Conservation (phyloP, 306 rosid genomes). For the Trichosanthes truncata region DNA sequence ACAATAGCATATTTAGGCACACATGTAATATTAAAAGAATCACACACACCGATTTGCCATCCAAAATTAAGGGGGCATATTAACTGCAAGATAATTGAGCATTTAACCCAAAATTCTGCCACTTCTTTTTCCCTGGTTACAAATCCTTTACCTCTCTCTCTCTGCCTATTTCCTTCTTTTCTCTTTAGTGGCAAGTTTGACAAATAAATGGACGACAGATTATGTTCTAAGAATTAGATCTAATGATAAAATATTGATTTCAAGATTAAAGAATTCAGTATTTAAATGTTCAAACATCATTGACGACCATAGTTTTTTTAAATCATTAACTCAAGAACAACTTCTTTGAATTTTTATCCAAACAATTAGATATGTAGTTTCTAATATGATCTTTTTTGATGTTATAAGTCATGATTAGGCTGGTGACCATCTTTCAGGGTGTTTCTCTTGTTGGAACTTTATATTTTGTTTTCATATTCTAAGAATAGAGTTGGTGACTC, state of each 20-base stretch:
- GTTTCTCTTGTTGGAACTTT: not conserved
- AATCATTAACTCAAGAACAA: not conserved
- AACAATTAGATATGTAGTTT: not conserved
- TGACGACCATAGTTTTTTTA: not conserved
- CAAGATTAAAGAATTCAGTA: too few species aligned
- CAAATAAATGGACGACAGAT: not conserved
- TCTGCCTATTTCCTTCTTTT: not conserved
- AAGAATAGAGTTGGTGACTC: not conserved
- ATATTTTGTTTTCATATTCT: not conserved
- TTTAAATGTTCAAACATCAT: too few species aligned
- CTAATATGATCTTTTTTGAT: not conserved
- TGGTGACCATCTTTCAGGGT: not conserved
- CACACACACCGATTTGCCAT: not conserved
- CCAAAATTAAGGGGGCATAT: not conserved
- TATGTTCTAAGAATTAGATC: not conserved
- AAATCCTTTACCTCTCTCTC: not conserved
- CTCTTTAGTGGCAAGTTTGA: not conserved
- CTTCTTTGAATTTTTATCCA: not conserved
- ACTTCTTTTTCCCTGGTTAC: not conserved
- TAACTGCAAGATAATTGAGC: not conserved
- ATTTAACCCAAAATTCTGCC: not conserved
- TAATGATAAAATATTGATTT: too few species aligned
- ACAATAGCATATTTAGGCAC: not conserved
- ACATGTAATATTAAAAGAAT: not conserved
- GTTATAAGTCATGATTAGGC: not conserved